A percentile compares a stretch with the other conserved stretches of the same genome.
These are phyloP conservation scores for Botrytis pseudocinerea DNA, from an alignment of 2,329 filamentous ascomycete species.

Conservation along the genomic window DNA sequence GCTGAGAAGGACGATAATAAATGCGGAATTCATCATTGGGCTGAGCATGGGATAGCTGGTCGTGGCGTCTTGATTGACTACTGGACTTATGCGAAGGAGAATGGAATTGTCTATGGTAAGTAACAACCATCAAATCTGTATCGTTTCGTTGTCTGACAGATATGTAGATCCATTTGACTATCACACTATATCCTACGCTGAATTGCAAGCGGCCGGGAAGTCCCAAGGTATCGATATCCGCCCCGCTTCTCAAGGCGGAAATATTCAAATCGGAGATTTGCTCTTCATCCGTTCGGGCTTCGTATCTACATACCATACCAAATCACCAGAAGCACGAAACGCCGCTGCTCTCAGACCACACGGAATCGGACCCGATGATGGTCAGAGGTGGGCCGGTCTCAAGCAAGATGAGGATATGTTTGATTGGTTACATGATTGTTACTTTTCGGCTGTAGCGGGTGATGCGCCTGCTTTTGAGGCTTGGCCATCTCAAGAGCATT, in stretches of 20 bases:
- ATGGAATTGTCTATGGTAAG: slow-evolving; percentile 42
- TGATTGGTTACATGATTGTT: slow-evolving; percentile 45
- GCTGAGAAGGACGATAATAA: slow-evolving; percentile 33
- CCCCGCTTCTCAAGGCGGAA: slow-evolving; percentile 47
- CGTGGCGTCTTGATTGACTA: slow-evolving; percentile 39
- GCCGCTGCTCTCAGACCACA: slow-evolving; percentile 45
- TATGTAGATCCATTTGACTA: slow-evolving; percentile 38
- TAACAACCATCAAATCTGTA: neutral
- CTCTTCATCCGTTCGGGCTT: slow-evolving; percentile 53
- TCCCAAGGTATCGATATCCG: slow-evolving; percentile 40
- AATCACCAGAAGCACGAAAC: slow-evolving; percentile 42
- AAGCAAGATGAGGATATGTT: slow-evolving; percentile 49
- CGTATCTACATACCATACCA: slow-evolving; percentile 43
- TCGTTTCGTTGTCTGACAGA: neutral
- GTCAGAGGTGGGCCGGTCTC: slow-evolving; percentile 48
- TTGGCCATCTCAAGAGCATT: slow-evolving; percentile 36
- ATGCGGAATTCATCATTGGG: slow-evolving; percentile 40
- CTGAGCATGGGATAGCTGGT: slow-evolving; percentile 39
- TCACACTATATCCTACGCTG: slow-evolving; percentile 34
- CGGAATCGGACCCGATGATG: slow-evolving; percentile 42
- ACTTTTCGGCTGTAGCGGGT: slow-evolving; percentile 47
- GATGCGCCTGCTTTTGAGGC: slow-evolving; percentile 48
- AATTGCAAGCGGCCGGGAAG: slow-evolving; percentile 37
- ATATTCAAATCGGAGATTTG: slow-evolving; percentile 54
- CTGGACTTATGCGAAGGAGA: slow-evolving; percentile 46